Percentiles rank a stretch among this genome's conserved stretches.
Conservation (phyloP, 805 yeast genomes). For the Vanderwaltozyma polyspora region DNA sequence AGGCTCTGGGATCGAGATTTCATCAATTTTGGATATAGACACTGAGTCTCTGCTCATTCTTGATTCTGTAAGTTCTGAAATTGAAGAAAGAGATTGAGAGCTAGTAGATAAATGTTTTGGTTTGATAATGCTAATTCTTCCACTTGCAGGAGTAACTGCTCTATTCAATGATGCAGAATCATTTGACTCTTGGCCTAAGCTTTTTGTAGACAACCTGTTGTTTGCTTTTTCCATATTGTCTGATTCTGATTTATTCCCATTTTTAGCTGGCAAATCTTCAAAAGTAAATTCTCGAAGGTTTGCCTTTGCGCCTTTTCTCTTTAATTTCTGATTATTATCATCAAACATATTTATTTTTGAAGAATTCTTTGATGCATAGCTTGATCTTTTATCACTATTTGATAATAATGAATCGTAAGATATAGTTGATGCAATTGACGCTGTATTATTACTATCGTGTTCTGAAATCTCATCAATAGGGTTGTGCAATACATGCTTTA, state of each 20-base stretch:
- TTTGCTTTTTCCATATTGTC: constrained; percentile 2
- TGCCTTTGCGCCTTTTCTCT: constrained; percentile 39
- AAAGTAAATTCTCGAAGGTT: constrained; percentile 39
- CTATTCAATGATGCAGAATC: too few species aligned
- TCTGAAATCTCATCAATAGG: not conserved
- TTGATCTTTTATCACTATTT: not conserved
- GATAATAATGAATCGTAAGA: constrained; percentile 9
- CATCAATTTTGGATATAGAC: too few species aligned
- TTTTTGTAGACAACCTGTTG: constrained; percentile 7
- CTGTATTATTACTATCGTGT: not conserved
- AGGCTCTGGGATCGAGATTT: not conserved
- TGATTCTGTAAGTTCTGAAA: too few species aligned
- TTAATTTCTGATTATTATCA: constrained; percentile 24
- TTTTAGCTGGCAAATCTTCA: too few species aligned
- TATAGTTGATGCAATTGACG: not conserved
- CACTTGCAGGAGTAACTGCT: constrained; percentile 22
- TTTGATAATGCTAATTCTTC: constrained; percentile 22
- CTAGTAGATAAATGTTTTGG: not conserved
- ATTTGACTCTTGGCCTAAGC: too few species aligned
- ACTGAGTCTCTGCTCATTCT: too few species aligned
- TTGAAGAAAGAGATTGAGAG: not conserved
- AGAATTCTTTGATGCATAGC: not conserved
- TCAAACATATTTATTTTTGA: constrained; percentile 1
- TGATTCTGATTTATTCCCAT: too few species aligned
- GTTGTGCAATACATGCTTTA: not conserved